These are phyloP conservation scores for Backusella circina DNA, from an alignment of 192 early-diverging fungal species.

Conservation along the genomic window DNA sequence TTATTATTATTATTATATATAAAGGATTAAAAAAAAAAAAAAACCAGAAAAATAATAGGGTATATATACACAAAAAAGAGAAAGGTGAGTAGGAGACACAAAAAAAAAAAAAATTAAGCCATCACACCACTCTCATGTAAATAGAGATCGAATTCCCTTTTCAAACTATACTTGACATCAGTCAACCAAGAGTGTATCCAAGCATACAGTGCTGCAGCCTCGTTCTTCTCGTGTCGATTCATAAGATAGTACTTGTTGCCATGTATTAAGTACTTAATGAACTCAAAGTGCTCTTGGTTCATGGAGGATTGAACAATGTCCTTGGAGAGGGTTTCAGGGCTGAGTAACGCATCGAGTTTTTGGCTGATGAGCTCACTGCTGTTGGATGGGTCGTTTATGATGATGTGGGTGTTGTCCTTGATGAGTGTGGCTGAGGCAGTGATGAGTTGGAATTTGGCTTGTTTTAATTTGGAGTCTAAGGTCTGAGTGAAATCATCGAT, in stretches of 20 bases:
- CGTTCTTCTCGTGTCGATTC: conserved; percentile 1
- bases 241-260: not conserved
- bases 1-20: not conserved
- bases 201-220: not conserved
- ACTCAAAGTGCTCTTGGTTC: not conserved
- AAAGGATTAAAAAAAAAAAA: not conserved
- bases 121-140: not conserved
- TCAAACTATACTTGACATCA: conserved; percentile 2
- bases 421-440: not conserved
- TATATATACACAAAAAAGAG: not conserved
- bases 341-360: not conserved
- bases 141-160: not conserved
- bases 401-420: not conserved
- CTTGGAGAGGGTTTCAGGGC: not conserved
- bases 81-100: not conserved
- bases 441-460: not conserved
- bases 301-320: not conserved
- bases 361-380: not conserved
- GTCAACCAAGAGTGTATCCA: not conserved
- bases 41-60: not conserved
- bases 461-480: not conserved
- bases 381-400: not conserved
- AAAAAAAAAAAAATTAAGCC: not conserved
- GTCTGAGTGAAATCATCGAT: not conserved
- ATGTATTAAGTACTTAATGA: not conserved